A percentile compares a stretch with the other conserved stretches of the same genome.
phyloP scores from a whole-genome alignment of 805 yeast species.

The Monosporozyma unispora region DNA sequence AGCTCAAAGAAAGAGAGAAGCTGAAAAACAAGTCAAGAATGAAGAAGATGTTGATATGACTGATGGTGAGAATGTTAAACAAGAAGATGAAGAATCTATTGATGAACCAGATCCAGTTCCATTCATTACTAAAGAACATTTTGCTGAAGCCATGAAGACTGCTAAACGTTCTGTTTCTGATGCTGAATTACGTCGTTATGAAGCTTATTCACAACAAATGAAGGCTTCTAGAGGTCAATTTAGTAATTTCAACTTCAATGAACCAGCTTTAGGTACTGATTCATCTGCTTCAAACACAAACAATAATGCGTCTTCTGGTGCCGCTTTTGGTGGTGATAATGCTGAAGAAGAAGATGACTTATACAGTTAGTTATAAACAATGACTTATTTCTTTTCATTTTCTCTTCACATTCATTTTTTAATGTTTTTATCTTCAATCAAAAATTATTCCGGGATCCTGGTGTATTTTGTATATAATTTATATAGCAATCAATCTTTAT shows the following conservation, averaged over 20 bases:
- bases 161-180: slow-evolving; percentile 97
- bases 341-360: slow-evolving; percentile 60
- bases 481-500: not conserved
- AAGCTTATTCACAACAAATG: slow-evolving; percentile 94
- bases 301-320: slow-evolving; percentile 34
- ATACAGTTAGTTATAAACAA: slow-evolving; percentile 34
- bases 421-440: not conserved
- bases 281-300: slow-evolving; percentile 35
- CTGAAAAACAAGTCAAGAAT: slow-evolving; percentile 35
- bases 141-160: slow-evolving; percentile 99
- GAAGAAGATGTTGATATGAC: slow-evolving; percentile 41
- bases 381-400: not conserved
- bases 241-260: slow-evolving; percentile 79
- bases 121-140: slow-evolving; percentile 83
- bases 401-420: not conserved
- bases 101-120: slow-evolving; percentile 87
- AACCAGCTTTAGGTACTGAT: slow-evolving; percentile 40
- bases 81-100: slow-evolving; percentile 33
- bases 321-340: slow-evolving; percentile 33
- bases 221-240: slow-evolving; percentile 94
- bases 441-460: not conserved
- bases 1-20: slow-evolving; percentile 49
- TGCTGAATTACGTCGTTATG: slow-evolving; percentile 96
- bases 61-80: slow-evolving; percentile 30
- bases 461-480: not conserved